Base-by-base conservation (phyloP, 2,329 filamentous ascomycete genomes). In the Chaetomiaceae sp. region DNA sequence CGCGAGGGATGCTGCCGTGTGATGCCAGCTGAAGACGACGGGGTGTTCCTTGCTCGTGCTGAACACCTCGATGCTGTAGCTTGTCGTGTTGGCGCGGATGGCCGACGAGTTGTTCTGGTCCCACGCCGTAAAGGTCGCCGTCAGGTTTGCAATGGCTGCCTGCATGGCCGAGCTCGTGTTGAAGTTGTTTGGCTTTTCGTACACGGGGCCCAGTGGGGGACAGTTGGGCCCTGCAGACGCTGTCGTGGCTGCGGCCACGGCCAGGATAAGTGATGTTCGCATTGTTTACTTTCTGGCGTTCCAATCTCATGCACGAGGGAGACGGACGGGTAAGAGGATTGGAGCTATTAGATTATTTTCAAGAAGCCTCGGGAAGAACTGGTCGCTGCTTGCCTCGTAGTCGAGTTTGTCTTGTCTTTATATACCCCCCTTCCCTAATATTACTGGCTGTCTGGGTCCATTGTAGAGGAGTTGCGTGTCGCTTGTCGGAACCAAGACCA, bases 21-120 rank as follows among this genome's bases (percentile, higher is more conserved):
- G 60, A 44, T 63, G 55, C 56, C 56, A 65, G 41, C 43, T 42
- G 39, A 58, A 60, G 40, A 65, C 9, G 9, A 56, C 13, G 5
- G 57, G 44, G 16, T 58, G 39, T 13, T 57, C 49, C n/a, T 41
- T 23, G 49, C 35, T 55, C 10, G 55, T 55, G 53, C 55, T 57
- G 46, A 62, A 62, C 7, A 69, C 56, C 48, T 68, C 63, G 23
- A 69, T 60, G 37, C 65, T 66, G 61, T 66, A 69, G 40, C 65
- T 66, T 8, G 66, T 68, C n/a, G 53, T 57, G 48, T 67, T 63
- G 7, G 65, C 62, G 33, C 54, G 55, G 16, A 59, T 51, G 19
- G 63, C 60, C 8, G 57, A 57, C 0, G 49, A 56, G 31, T 63
- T 54, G 42, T 64, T 60, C 5, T 39, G 38, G 16, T 64, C 64